Percentiles rank a stretch among this genome's conserved stretches.
These are phyloP conservation scores for Sporisorium exsertum DNA, from an alignment of 1,284 basidiomycete genomes.

Conservation along the genomic window DNA sequence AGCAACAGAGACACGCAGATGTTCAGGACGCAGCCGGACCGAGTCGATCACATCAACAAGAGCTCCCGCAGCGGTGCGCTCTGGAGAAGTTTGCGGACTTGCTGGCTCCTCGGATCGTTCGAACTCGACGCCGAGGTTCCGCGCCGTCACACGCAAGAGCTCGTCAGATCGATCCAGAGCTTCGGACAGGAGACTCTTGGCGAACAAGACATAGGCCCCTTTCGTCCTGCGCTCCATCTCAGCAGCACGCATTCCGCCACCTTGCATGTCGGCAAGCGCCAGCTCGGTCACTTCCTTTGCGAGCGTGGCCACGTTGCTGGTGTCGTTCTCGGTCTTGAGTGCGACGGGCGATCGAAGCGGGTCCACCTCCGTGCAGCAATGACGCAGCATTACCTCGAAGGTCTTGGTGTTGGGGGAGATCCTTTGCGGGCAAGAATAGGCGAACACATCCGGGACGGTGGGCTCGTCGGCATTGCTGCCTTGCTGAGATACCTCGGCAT, in stretches of 20 bases:
- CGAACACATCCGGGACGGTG: conserved; percentile 27
- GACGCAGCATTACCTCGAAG: conserved; percentile 52
- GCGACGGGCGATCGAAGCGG: conserved; percentile 54
- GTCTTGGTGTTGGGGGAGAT: conserved; percentile 62
- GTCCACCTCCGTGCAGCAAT: conserved; percentile 55
- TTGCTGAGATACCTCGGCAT: conserved; percentile 12
- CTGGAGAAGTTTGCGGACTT: neutral
- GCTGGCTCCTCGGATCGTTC: conserved; percentile 1
- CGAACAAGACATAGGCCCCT: conserved; percentile 39
- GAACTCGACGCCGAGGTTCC: conserved; percentile 31
- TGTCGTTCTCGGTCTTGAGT: conserved; percentile 34
- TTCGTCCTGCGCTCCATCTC: conserved; percentile 38
- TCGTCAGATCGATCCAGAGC: conserved; percentile 40
- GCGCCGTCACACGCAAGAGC: conserved; percentile 26
- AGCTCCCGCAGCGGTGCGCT: neutral
- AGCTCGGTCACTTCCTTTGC: conserved; percentile 42
- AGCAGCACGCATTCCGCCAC: conserved; percentile 37
- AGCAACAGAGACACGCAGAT: conserved; percentile 11
- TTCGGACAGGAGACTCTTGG: conserved; percentile 38
- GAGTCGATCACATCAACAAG: conserved; percentile 1
- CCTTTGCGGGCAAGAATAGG: conserved; percentile 21
- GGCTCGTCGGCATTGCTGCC: conserved; percentile 10
- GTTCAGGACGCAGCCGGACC: conserved; percentile 15
- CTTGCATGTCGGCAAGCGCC: conserved; percentile 43
- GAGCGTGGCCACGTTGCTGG: conserved; percentile 21